Evolutionary conservation across 768 basidiomycete species (phyloP).

Genomic region (Galerina marginata): DNA sequence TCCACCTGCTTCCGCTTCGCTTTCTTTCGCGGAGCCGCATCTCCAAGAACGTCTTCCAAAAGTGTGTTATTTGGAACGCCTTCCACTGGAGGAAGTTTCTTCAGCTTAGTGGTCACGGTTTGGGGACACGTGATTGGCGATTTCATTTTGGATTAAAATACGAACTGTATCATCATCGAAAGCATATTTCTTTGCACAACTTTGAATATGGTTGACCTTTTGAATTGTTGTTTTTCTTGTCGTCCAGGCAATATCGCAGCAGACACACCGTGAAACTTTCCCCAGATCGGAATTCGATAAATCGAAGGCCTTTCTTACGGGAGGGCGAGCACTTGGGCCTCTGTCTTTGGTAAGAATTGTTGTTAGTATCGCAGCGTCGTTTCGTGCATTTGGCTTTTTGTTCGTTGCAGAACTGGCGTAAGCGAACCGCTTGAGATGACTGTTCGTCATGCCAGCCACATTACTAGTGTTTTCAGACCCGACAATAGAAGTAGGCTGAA

Average conservation of each 20-base stretch:
- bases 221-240: conserved; percentile 63
- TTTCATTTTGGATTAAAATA: conserved; percentile 55
- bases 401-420: conserved; percentile 2
- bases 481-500: too few relatives aligned
- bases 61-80: conserved; percentile 42
- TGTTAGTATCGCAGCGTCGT: not conserved
- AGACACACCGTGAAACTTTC: conserved; percentile 61
- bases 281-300: conserved; percentile 53
- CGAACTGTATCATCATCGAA: conserved; percentile 61
- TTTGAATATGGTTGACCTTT: conserved; percentile 70
- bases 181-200: conserved; percentile 67
- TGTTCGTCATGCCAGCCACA: not conserved
- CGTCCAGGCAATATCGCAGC: conserved; percentile 74
- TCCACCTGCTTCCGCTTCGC: conserved; percentile 39
- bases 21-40: conserved; percentile 52
- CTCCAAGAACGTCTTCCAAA: conserved; percentile 57
- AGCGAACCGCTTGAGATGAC: conserved; percentile 18
- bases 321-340: not conserved
- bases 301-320: conserved; percentile 28
- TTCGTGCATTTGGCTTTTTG: not conserved
- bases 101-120: conserved; percentile 24
- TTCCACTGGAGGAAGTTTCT: conserved; percentile 19
- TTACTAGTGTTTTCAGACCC: not conserved
- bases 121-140: conserved; percentile 31
- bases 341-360: not conserved